Conservation (phyloP, 2,329 filamentous ascomycete genomes). For the Talaromyces islandicus region DNA sequence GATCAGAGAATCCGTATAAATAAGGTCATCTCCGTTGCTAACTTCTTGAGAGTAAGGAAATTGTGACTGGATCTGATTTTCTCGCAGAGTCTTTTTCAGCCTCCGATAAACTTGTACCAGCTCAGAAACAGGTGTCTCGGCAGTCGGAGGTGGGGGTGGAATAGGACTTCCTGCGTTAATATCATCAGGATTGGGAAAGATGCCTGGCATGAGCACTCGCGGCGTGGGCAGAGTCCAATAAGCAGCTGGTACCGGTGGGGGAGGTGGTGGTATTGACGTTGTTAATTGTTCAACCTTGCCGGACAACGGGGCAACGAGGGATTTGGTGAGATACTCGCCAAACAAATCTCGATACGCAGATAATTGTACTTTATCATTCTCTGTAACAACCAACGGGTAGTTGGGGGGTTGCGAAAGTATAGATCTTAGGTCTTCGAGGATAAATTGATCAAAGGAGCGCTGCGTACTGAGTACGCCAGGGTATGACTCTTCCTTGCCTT, state of each 20-base stretch:
- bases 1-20: slow-evolving; percentile 39
- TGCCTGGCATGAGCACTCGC: slow-evolving; percentile 32
- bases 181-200: slow-evolving; percentile 32
- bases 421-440: slow-evolving; percentile 54
- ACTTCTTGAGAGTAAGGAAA: slow-evolving; percentile 40
- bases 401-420: slow-evolving; percentile 45
- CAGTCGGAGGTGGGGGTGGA: slow-evolving; percentile 22
- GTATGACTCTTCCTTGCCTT: slow-evolving; percentile 78
- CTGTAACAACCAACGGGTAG: slow-evolving; percentile 32
- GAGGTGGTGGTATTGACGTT: slow-evolving; percentile 21
- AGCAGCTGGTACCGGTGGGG: slow-evolving; percentile 17
- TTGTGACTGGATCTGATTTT: slow-evolving; percentile 44
- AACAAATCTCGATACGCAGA: slow-evolving; percentile 44
- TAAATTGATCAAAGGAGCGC: slow-evolving; percentile 61
- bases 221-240: slow-evolving; percentile 19
- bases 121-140: slow-evolving; percentile 37
- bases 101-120: slow-evolving; percentile 52
- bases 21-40: slow-evolving; percentile 41
- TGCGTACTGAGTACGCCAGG: slow-evolving; percentile 62
- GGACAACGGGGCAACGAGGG: slow-evolving; percentile 46
- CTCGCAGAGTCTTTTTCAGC: slow-evolving; percentile 49
- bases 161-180: slow-evolving; percentile 23
- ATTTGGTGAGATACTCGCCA: slow-evolving; percentile 45
- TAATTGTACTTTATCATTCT: slow-evolving; percentile 26
- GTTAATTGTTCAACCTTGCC: slow-evolving; percentile 31